Conservation (phyloP, 2,329 filamentous ascomycete species). For the Plectosphaerella plurivora region DNA sequence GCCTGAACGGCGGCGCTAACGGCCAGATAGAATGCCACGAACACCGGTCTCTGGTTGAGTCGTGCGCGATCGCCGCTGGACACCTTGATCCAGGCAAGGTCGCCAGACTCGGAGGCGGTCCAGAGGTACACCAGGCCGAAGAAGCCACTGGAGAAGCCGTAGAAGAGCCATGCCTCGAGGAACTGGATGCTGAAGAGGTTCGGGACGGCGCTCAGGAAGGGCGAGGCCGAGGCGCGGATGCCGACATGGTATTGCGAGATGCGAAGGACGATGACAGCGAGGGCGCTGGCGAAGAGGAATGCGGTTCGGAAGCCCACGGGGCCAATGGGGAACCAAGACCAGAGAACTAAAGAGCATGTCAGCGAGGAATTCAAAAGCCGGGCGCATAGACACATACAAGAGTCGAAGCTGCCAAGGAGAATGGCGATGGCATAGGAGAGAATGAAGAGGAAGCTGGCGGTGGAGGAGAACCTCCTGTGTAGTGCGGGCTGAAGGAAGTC, state of each 20-base stretch:
- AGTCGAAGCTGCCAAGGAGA: constrained; percentile 63
- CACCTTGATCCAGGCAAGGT: constrained; percentile 69
- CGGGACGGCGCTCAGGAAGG: constrained; percentile 58
- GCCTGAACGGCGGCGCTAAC: constrained; percentile 68
- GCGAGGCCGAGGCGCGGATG: constrained; percentile 64
- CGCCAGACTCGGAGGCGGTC: constrained; percentile 54
- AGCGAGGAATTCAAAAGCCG: neutral
- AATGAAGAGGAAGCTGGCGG: constrained; percentile 63
- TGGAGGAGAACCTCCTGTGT: constrained; percentile 80
- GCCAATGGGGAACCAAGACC: constrained; percentile 83
- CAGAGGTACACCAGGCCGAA: constrained; percentile 81
- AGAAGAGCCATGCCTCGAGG: constrained; percentile 69
- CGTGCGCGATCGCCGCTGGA: constrained; percentile 67
- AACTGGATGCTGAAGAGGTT: constrained; percentile 56
- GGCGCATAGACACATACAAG: constrained; percentile 47
- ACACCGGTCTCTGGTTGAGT: constrained; percentile 83
- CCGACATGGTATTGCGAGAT: constrained; percentile 80
- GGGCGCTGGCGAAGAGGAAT: constrained; percentile 70
- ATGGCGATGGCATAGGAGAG: constrained; percentile 72
- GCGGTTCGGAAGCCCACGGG: constrained; percentile 68
- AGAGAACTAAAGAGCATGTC: constrained; percentile 55
- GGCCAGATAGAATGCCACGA: constrained; percentile 67
- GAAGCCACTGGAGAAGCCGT: constrained; percentile 70
- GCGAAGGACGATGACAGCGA: constrained; percentile 78
- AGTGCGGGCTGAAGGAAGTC: constrained; percentile 87